phyloP scores from a whole-genome alignment of 139 green algal genomes.

The Coccomyxa sp. region DNA sequence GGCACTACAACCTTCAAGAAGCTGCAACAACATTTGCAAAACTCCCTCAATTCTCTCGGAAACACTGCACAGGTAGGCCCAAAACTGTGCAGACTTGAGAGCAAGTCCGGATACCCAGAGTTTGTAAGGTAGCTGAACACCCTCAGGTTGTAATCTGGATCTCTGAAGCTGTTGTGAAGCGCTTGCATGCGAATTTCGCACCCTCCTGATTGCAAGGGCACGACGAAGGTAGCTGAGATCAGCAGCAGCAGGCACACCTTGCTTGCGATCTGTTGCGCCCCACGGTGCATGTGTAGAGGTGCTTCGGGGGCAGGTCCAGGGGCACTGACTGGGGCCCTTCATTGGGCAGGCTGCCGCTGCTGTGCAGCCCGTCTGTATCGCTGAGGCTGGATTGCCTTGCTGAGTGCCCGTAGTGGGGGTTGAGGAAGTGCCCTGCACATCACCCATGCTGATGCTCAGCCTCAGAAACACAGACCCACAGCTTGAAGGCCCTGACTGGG shows the following conservation, averaged over 20 bases:
- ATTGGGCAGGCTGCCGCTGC: not conserved
- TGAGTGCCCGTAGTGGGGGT: too few relatives aligned
- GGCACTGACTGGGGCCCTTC: conserved; percentile 12
- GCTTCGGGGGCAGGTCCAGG: conserved; percentile 62
- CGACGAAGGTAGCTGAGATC: not conserved
- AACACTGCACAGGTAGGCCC: not conserved
- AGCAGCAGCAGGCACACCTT: conserved; percentile 13
- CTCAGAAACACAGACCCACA: too few relatives aligned
- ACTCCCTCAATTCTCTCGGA: not conserved
- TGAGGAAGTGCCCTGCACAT: not conserved
- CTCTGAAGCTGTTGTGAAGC: not conserved
- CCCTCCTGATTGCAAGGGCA: not conserved
- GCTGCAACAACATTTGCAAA: not conserved
- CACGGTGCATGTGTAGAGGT: conserved; percentile 86
- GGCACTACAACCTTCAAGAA: not conserved
- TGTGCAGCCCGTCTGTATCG: not conserved
- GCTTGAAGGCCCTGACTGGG: too few relatives aligned
- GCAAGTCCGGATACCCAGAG: not conserved
- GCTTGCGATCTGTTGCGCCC: conserved; percentile 56
- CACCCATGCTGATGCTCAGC: too few relatives aligned
- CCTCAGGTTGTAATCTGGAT: not conserved
- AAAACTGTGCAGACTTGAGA: not conserved
- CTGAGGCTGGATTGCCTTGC: too few relatives aligned
- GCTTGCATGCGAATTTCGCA: not conserved
- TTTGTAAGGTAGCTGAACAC: not conserved